Conservation (phyloP, 371 early-diverging fungal genomes). For the Chytridium lagenaria region DNA sequence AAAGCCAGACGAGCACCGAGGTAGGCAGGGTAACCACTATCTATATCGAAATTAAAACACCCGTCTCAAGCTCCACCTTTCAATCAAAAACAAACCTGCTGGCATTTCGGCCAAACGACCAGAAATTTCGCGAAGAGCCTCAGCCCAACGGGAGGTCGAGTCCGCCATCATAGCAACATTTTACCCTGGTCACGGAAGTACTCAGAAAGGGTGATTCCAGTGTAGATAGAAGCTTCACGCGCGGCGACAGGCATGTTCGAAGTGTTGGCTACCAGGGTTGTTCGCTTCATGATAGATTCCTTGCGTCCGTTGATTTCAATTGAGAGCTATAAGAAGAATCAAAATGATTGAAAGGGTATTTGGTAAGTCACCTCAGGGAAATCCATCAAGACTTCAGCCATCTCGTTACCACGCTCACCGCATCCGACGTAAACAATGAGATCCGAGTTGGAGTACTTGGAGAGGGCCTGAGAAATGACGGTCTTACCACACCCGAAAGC, state of each 20-base stretch:
- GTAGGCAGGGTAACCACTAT: constrained; percentile 99
- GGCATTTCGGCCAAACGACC: constrained; percentile 99
- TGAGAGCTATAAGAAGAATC: constrained; percentile 62
- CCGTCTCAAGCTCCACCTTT: neutral
- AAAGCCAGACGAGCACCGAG: constrained; percentile 99
- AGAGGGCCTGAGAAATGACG: constrained; percentile 99
- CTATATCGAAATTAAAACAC: constrained; percentile 47
- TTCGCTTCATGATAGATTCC: constrained; percentile 99
- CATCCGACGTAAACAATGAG: constrained; percentile 99
- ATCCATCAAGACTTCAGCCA: constrained; percentile 99
- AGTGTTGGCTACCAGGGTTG: constrained; percentile 99
- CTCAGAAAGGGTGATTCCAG: constrained; percentile 99
- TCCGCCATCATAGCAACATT: constrained; percentile 99
- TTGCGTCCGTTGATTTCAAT: constrained; percentile 91
- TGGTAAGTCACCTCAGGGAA: constrained; percentile 98
- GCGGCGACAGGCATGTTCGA: constrained; percentile 99
- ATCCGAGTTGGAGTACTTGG: constrained; percentile 99
- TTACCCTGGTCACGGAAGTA: constrained; percentile 99
- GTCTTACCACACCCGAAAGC: constrained; percentile 99
- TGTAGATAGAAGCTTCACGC: constrained; percentile 99
- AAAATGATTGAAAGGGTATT: neutral
- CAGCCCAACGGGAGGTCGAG: constrained; percentile 99
- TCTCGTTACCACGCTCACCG: constrained; percentile 99
- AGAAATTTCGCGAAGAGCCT: constrained; percentile 99
- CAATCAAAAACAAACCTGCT: constrained; percentile 66